Percentiles rank a stretch among this genome's conserved stretches.
Conservation (phyloP, 2,329 filamentous ascomycete species). For the Ophiostoma himal-ulmi region DNA sequence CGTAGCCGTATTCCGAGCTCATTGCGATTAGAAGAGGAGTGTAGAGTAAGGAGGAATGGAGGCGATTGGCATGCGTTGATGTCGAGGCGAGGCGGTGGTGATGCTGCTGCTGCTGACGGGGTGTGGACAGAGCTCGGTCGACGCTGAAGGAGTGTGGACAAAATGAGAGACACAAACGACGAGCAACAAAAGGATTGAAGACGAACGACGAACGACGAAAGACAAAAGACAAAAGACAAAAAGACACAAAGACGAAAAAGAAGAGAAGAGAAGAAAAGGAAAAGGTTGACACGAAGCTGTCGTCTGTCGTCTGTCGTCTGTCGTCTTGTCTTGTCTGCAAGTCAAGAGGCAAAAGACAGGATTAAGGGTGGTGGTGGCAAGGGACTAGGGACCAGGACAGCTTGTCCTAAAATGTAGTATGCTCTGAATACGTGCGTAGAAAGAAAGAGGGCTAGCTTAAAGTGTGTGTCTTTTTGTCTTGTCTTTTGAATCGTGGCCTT, state of each 20-base stretch:
- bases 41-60: too few relatives aligned
- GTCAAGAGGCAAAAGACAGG: neutral
- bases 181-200: neutral
- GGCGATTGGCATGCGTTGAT: neutral
- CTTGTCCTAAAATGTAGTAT: constrained; percentile 10
- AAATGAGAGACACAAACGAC: too few relatives aligned
- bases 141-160: neutral
- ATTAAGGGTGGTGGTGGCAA: neutral
- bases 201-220: neutral
- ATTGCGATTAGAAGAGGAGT: too few relatives aligned
- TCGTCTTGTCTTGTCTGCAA: neutral
- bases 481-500: constrained; percentile 23
- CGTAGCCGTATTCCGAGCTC: constrained; percentile 96
- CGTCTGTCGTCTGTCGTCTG: neutral
- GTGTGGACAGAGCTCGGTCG: too few relatives aligned
- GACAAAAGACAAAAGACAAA: neutral
- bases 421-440: neutral
- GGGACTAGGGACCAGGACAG: neutral
- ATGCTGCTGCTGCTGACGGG: neutral
- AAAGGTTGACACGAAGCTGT: neutral
- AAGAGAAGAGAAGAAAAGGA: neutral
- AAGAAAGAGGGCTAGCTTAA: neutral
- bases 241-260: neutral
- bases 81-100: constrained; percentile 35
- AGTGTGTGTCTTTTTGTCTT: neutral